phyloP scores from a whole-genome alignment of 768 basidiomycete species.

The Psilocybe sp. region DNA sequence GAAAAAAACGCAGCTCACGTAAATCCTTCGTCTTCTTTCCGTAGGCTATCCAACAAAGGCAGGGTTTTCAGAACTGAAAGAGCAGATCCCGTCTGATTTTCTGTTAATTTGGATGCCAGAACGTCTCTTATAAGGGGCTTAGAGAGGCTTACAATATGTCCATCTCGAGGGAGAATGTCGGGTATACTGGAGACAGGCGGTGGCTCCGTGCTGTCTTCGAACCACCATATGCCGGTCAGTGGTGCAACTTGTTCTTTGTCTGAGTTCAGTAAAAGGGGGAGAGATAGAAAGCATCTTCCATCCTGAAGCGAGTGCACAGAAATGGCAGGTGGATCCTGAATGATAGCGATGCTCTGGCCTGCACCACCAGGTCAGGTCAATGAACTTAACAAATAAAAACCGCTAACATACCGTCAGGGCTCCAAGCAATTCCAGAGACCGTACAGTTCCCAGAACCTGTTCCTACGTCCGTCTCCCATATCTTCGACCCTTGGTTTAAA shows the following conservation, averaged over 20 bases:
- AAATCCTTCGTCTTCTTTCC: constrained; percentile 62
- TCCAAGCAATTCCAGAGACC: constrained; percentile 70
- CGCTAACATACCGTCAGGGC: constrained; percentile 63
- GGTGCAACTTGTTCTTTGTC: constrained; percentile 14
- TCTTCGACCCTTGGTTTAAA: constrained; percentile 66
- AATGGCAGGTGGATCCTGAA: constrained; percentile 65
- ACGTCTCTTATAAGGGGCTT: background rate
- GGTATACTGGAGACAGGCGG: constrained; percentile 47
- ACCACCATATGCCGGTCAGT: constrained; percentile 73
- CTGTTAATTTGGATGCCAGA: constrained; percentile 8
- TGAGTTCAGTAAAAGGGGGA: constrained; percentile 32
- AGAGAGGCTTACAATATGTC: constrained; percentile 50
- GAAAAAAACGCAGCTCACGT: constrained; percentile 41
- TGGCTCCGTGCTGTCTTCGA: constrained; percentile 42
- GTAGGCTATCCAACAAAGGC: constrained; percentile 69
- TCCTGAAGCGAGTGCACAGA: constrained; percentile 79
- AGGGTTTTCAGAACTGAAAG: constrained; percentile 66
- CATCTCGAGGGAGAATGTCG: constrained; percentile 71
- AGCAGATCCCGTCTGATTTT: constrained; percentile 69
- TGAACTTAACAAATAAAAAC: background rate
- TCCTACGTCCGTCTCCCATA: constrained; percentile 78
- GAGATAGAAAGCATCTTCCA: constrained; percentile 51
- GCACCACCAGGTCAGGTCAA: background rate
- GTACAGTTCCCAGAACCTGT: constrained; percentile 42
- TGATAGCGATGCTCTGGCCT: constrained; percentile 72